Base-by-base conservation (phyloP, 192 early-diverging fungal species). In the Diversispora eburnea region DNA sequence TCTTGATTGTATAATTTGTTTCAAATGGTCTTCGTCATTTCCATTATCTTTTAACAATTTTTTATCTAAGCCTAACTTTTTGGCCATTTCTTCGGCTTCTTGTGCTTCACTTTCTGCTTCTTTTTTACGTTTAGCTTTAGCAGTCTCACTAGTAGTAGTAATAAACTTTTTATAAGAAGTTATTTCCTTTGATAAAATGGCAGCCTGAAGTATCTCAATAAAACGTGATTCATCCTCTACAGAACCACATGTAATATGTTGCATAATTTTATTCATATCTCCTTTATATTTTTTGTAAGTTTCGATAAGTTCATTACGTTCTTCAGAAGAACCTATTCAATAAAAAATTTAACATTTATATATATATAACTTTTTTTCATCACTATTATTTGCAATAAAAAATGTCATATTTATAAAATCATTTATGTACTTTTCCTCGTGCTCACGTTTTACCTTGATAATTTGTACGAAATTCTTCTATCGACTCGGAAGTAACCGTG, bases 181-280 rank as follows among this genome's bases (percentile, higher is more conserved):
- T 9, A 89, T 76, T 3, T 80, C 68, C 55, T 88, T 87, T 48
- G 76, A 78, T 10, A 83, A 77, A 57, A 97, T 92, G 1, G 86
- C 89, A 46, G 75, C 68, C 41, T 91, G 81, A 41, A 94, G 81
- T n/a, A 91, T 88, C 1, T 76, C 75, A 6, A 79, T 55, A 72
- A 93, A 88, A 0, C 92, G 80, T 33, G 76, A 79, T 47, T 88
- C 85, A 66, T 97, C 94, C 2, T 87, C 87, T 15, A 86, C 79
- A 8, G 76, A 83, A 12, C 84, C 83, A 43, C 91, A 79, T 67
- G 86, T 77, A 3, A 97, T 87, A 15, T 83, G 67, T 0, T 82
- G 74, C 43, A 94, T 77, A 41, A 97, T 92, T 42, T 68, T 45
- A 56, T 89, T 87, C 81, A 97, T 81, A 72, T 91, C 85, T 6